A percentile compares a stretch with the other conserved stretches of the same genome.
These are phyloP conservation scores for Gaertneriomyces sp. DNA, from an alignment of 192 early-diverging fungal genomes.

Conservation along the genomic window DNA sequence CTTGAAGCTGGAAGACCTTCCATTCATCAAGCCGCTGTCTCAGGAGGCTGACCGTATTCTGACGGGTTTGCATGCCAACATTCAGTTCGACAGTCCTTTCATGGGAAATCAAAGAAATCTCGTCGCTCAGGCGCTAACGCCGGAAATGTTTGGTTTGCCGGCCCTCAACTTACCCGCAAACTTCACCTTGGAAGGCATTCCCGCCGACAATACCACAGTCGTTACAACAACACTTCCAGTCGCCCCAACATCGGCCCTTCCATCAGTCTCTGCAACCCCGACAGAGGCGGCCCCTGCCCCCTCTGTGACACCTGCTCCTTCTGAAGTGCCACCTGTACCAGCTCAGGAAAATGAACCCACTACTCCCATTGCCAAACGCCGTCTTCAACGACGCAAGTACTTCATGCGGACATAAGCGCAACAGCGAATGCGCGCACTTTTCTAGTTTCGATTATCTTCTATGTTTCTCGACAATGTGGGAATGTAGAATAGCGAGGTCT, in stretches of 20 bases:
- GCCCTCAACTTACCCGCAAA: slow-evolving; percentile 15
- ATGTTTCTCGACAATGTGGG: too few species aligned
- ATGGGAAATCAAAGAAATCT: not conserved
- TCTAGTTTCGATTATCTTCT: too few species aligned
- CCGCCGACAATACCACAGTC: slow-evolving; percentile 1
- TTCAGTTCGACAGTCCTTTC: slow-evolving; percentile 8
- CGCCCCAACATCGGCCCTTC: not conserved
- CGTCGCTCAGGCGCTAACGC: not conserved
- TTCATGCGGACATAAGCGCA: too few species aligned
- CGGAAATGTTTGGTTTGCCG: slow-evolving; percentile 1
- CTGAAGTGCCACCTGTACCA: not conserved
- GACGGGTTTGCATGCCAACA: not conserved
- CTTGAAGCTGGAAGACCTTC: slow-evolving; percentile 22
- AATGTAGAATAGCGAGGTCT: too few species aligned
- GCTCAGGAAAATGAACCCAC: not conserved
- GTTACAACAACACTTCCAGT: not conserved
- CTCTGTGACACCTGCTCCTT: not conserved
- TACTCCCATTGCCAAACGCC: too few species aligned
- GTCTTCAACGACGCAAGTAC: too few species aligned
- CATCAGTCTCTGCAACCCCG: not conserved
- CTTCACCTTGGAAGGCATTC: not conserved
- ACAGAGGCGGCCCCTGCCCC: not conserved
- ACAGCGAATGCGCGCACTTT: too few species aligned
- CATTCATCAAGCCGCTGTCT: slow-evolving; percentile 20
- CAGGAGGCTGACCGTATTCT: slow-evolving; percentile 2